Conservation (phyloP, 768 basidiomycete genomes). For the Baorangia bicolor region DNA sequence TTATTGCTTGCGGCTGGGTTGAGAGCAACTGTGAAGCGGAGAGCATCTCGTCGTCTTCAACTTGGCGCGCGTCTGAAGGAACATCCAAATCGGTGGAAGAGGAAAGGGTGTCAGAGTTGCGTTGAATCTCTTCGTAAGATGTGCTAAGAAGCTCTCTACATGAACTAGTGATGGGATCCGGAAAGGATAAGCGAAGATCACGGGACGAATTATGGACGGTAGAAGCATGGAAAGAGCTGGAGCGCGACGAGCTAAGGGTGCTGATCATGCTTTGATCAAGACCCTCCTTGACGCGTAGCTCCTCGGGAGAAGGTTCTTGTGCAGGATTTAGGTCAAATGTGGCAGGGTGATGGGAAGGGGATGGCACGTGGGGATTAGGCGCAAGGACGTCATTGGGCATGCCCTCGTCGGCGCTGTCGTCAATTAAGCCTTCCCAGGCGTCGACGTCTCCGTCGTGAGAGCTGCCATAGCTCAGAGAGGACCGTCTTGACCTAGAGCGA, state of each 20-base stretch:
- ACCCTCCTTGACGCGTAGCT: slow-evolving; percentile 67
- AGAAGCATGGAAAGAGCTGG: slow-evolving; percentile 54
- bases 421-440: slow-evolving; percentile 76
- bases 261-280: slow-evolving; percentile 83
- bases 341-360: slow-evolving; percentile 19
- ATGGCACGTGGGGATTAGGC: slow-evolving; percentile 24
- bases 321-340: slow-evolving; percentile 27
- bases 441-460: slow-evolving; percentile 69
- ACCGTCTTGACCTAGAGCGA: slow-evolving; percentile 61
- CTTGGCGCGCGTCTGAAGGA: slow-evolving; percentile 12
- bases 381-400: slow-evolving; percentile 23
- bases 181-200: slow-evolving; percentile 79
- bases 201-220: slow-evolving; percentile 62
- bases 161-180: slow-evolving; percentile 77
- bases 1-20: slow-evolving; percentile 32
- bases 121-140: slow-evolving; percentile 54
- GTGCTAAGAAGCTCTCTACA: slow-evolving; percentile 55
- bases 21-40: slow-evolving; percentile 23
- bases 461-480: slow-evolving; percentile 68
- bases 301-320: slow-evolving; percentile 49
- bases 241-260: slow-evolving; percentile 72
- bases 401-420: slow-evolving; percentile 56
- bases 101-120: slow-evolving; percentile 35
- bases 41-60: slow-evolving; percentile 35
- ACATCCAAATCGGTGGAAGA: slow-evolving; percentile 19